Conservation (phyloP, 2,329 filamentous ascomycete species). For the Penicillium aurantiogriseum region DNA sequence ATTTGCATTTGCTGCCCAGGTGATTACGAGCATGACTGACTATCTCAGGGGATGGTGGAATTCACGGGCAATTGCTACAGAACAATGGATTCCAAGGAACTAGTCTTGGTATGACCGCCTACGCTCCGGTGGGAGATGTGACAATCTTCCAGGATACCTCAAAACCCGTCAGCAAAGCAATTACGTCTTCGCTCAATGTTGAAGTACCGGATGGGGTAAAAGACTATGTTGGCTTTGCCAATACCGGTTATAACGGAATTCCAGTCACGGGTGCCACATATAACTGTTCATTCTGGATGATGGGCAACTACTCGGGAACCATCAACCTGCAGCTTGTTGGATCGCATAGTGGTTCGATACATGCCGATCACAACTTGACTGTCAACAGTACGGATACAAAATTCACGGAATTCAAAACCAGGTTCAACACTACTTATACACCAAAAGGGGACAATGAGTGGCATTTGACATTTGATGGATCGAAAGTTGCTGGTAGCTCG, state of each 20-base stretch:
- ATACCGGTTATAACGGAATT: conserved; percentile 43
- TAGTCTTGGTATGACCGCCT: conserved; percentile 26
- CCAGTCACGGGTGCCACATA: conserved; percentile 30
- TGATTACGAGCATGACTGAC: background rate
- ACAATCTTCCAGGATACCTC: conserved; percentile 25
- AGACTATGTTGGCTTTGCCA: conserved; percentile 41
- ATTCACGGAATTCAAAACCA: conserved; percentile 25
- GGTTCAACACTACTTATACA: conserved; percentile 23
- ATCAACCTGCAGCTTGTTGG: conserved; percentile 30
- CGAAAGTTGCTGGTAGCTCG: conserved; percentile 18
- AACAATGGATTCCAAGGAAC: conserved; percentile 38
- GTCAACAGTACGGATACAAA: conserved; percentile 21
- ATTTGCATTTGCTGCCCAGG: background rate
- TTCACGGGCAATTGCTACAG: conserved; percentile 34
- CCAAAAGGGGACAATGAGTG: conserved; percentile 31
- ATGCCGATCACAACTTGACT: conserved; percentile 28
- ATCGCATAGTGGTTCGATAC: conserved; percentile 23
- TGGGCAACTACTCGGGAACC: conserved; percentile 28
- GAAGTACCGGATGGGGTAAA: conserved; percentile 20
- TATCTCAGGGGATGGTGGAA: conserved; percentile 32
- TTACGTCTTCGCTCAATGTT: conserved; percentile 29
- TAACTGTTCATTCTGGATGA: conserved; percentile 34
- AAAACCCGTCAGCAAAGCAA: conserved; percentile 29
- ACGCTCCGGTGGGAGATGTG: conserved; percentile 29
- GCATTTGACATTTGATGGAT: conserved; percentile 28